A percentile compares a stretch with the other conserved stretches of the same genome.
These are phyloP conservation scores for Tetrahymena thermophila DNA, from an alignment of 73 alveolate genomes.

Conservation along the genomic window DNA sequence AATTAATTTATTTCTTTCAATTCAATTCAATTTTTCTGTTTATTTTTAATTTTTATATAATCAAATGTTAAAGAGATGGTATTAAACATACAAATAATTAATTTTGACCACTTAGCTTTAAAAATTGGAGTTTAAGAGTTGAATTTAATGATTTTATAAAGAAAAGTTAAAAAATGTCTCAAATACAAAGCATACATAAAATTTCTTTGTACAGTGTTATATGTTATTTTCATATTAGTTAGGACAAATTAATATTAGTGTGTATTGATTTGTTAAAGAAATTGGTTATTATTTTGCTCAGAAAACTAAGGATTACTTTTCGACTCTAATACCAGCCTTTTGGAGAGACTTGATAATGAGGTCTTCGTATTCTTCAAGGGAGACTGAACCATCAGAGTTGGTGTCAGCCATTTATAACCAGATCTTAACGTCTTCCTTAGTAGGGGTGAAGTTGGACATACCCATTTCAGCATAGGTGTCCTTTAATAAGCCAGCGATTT, in stretches of 20 bases:
- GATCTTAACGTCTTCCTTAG: slow-evolving; percentile 6
- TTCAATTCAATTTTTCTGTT: too few relatives aligned
- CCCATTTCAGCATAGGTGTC: slow-evolving; percentile 34
- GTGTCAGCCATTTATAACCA: slow-evolving; percentile 32
- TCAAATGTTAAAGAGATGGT: neutral
- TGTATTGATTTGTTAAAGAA: neutral
- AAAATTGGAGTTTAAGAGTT: neutral
- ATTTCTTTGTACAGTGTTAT: neutral
- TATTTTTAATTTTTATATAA: too few relatives aligned
- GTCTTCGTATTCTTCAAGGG: slow-evolving; percentile 29
- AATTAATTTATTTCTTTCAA: too few relatives aligned
- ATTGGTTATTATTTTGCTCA: neutral
- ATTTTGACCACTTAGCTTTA: neutral
- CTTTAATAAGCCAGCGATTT: slow-evolving; percentile 3
- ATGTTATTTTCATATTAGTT: neutral
- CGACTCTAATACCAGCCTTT: slow-evolving; percentile 2
- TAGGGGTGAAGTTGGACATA: slow-evolving; percentile 13
- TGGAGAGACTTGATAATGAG: slow-evolving; percentile 14
- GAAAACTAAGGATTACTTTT: neutral
- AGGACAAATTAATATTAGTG: neutral
- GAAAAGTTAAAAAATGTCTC: neutral
- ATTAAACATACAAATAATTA: too few relatives aligned
- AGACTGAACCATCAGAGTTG: slow-evolving; percentile 34
- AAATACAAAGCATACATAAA: neutral
- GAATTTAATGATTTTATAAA: neutral